These are phyloP conservation scores for Zalaria sp. DNA, from an alignment of 2,329 filamentous ascomycete species.

Conservation along the genomic window DNA sequence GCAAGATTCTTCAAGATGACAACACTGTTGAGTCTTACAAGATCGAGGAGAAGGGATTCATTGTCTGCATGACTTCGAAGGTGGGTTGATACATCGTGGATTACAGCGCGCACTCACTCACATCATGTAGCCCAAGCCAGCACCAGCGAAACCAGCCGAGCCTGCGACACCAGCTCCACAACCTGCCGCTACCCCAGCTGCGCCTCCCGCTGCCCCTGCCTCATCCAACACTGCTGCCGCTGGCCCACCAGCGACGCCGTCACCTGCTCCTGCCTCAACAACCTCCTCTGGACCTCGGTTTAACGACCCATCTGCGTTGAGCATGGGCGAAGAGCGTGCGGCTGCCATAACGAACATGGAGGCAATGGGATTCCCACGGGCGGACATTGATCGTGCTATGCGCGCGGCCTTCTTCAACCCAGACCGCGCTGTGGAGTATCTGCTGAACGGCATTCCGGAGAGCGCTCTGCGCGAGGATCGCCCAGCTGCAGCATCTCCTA, in stretches of 20 bases:
- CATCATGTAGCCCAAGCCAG: conserved; percentile 52
- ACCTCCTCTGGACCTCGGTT: conserved; percentile 31
- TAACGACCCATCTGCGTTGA: conserved; percentile 66
- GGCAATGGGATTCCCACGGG: conserved; percentile 85
- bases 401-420: conserved; percentile 94
- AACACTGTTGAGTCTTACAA: conserved; percentile 94
- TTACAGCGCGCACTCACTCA: background rate
- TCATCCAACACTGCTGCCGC: conserved; percentile 32
- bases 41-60: conserved; percentile 98
- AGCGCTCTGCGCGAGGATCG: conserved; percentile 60
- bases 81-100: conserved; percentile 28
- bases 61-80: conserved; percentile 98
- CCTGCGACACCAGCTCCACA: conserved; percentile 42
- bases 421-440: conserved; percentile 91
- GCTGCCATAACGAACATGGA: conserved; percentile 86
- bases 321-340: conserved; percentile 70
- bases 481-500: conserved; percentile 23
- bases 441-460: conserved; percentile 84
- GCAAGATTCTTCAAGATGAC: conserved; percentile 96
- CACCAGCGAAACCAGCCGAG: conserved; percentile 34
- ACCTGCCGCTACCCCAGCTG: conserved; percentile 32
- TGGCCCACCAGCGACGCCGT: conserved; percentile 36
- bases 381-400: conserved; percentile 86
- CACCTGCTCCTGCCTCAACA: conserved; percentile 31
- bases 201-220: conserved; percentile 48